These are phyloP conservation scores for Podila epicladia DNA, from an alignment of 192 early-diverging fungal species.

Conservation along the genomic window DNA sequence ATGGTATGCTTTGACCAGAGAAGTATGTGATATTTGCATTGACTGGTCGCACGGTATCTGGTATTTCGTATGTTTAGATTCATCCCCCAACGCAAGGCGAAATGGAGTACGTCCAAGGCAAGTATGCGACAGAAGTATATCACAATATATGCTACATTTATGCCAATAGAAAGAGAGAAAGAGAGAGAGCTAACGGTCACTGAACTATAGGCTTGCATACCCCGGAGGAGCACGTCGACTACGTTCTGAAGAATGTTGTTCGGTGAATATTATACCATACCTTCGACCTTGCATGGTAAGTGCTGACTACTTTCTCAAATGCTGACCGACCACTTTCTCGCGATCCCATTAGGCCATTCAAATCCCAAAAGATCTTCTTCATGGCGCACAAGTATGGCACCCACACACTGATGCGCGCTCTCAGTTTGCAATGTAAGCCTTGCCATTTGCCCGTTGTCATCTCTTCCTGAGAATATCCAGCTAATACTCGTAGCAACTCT, in stretches of 20 bases:
- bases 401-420: constrained; percentile 22
- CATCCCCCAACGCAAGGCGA: too few relatives aligned
- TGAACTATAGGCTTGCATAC: constrained; percentile 10
- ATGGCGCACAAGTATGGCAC: constrained; percentile 46
- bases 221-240: constrained; percentile 36
- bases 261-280: constrained; percentile 5
- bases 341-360: background rate
- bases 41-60: background rate
- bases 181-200: background rate
- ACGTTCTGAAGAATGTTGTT: constrained; percentile 15
- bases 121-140: too few relatives aligned
- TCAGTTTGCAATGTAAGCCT: constrained; percentile 32
- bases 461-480: background rate
- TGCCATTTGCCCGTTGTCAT: background rate
- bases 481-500: background rate
- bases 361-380: constrained; percentile 24
- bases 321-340: background rate
- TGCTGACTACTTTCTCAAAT: background rate
- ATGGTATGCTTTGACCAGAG: background rate
- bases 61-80: too few relatives aligned
- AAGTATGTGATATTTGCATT: background rate
- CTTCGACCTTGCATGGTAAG: background rate
- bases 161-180: too few relatives aligned
- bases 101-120: too few relatives aligned
- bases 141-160: too few relatives aligned